These are phyloP conservation scores for Phoma sp. DNA, from an alignment of 2,329 filamentous ascomycete species.

Conservation along the genomic window DNA sequence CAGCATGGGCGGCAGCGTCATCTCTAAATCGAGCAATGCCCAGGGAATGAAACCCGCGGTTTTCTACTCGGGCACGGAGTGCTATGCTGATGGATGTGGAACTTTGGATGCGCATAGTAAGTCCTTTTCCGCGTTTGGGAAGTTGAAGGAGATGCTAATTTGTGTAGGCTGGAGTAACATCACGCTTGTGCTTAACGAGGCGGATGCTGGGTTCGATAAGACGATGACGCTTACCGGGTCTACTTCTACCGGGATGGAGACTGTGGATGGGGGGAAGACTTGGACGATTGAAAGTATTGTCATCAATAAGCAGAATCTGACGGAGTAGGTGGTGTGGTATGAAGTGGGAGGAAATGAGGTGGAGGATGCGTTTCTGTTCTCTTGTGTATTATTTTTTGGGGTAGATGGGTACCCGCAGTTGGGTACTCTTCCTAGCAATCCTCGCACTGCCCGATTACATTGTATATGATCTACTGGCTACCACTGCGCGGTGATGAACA, in stretches of 20 bases:
- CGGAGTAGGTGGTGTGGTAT: background rate
- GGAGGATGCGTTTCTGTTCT: background rate
- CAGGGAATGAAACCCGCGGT: conserved; percentile 13
- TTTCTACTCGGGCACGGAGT: conserved; percentile 29
- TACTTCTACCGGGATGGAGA: conserved; percentile 1
- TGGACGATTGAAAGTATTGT: conserved; percentile 18
- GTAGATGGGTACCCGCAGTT: too few relatives aligned
- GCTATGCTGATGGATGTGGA: conserved; percentile 7
- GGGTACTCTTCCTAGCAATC: too few relatives aligned
- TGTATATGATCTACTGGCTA: too few relatives aligned
- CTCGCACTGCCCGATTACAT: too few relatives aligned
- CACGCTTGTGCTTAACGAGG: conserved; percentile 9
- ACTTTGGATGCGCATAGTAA: conserved; percentile 9
- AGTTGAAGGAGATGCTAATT: background rate
- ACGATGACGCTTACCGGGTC: conserved; percentile 5
- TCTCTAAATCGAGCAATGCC: conserved; percentile 1
- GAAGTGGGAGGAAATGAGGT: too few relatives aligned
- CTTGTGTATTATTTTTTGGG: background rate
- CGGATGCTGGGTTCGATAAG: conserved; percentile 8
- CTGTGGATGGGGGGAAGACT: conserved; percentile 17
- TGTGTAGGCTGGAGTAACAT: conserved; percentile 14
- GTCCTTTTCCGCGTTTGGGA: background rate
- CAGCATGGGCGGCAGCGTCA: conserved; percentile 4
- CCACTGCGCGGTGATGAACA: too few relatives aligned
- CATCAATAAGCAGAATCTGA: conserved; percentile 10